Evolutionary conservation across 2,329 filamentous ascomycete species (phyloP).

Genomic region (Aureobasidium sp.): DNA sequence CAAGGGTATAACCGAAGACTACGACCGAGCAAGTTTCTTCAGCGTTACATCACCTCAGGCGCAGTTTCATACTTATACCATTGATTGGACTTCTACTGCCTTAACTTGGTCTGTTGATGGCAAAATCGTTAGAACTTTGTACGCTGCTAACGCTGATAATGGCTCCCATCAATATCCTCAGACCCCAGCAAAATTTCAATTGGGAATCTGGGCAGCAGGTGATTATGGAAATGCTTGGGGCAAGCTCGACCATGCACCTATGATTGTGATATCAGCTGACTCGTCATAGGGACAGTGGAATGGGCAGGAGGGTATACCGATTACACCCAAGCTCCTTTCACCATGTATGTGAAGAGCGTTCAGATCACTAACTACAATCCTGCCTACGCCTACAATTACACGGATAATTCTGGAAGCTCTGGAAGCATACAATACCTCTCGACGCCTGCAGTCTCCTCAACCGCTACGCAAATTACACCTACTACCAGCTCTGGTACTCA

Average conservation of each 20-base stretch:
- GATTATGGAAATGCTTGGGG: conserved; percentile 55
- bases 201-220: conserved; percentile 77
- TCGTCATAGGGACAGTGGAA: conserved; percentile 22
- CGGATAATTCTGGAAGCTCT: conserved; percentile 34
- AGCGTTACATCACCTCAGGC: conserved; percentile 37
- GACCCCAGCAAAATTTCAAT: conserved; percentile 19
- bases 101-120: conserved; percentile 61
- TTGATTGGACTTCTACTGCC: conserved; percentile 61
- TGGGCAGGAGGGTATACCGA: conserved; percentile 33
- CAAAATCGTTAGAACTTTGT: conserved; percentile 39
- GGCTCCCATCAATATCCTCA: conserved; percentile 30
- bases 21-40: conserved; percentile 40
- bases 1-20: conserved; percentile 44
- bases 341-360: conserved; percentile 30
- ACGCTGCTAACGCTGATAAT: conserved; percentile 32
- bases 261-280: too few relatives aligned
- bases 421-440: conserved; percentile 50
- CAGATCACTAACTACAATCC: conserved; percentile 30
- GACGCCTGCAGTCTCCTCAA: neutral
- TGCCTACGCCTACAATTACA: conserved; percentile 52
- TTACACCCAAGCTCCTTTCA: conserved; percentile 30
- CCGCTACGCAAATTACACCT: neutral
- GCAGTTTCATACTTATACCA: conserved; percentile 63
- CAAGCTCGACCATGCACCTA: too few relatives aligned
- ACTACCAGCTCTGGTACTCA: neutral